These are phyloP conservation scores for Solanum ossicruentum DNA, from an alignment of 257 asterid genomes.

Conservation along the genomic window DNA sequence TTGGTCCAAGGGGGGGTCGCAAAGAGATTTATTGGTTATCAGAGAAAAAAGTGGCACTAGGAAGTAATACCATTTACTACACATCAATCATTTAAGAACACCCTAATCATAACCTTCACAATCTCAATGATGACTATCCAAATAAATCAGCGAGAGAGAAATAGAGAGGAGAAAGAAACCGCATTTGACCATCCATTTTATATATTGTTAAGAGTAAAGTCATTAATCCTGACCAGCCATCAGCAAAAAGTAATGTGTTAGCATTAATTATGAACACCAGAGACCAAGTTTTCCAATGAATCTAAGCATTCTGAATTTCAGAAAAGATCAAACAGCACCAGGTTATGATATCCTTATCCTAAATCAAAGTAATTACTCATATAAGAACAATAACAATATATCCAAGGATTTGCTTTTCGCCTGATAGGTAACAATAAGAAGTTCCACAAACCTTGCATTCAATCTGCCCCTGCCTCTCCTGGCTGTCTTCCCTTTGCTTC, in stretches of 20 bases:
- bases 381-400: not conserved
- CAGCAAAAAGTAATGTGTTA: not conserved
- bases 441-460: slow-evolving; percentile 32
- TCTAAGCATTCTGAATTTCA: not conserved
- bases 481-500: slow-evolving; percentile 12
- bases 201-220: not conserved
- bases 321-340: not conserved
- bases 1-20: too few species aligned
- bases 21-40: too few species aligned
- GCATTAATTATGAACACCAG: not conserved
- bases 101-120: not conserved
- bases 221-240: not conserved
- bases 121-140: not conserved
- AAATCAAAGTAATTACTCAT: not conserved
- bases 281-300: not conserved
- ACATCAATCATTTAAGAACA: not conserved
- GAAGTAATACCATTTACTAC: not conserved
- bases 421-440: not conserved
- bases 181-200: not conserved
- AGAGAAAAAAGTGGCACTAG: not conserved
- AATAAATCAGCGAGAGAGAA: not conserved
- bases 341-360: not conserved
- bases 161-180: not conserved
- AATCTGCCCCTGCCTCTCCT: slow-evolving; percentile 16
- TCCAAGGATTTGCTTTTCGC: not conserved